phyloP scores from a whole-genome alignment of 768 basidiomycete species.

The Royoungia palumana region DNA sequence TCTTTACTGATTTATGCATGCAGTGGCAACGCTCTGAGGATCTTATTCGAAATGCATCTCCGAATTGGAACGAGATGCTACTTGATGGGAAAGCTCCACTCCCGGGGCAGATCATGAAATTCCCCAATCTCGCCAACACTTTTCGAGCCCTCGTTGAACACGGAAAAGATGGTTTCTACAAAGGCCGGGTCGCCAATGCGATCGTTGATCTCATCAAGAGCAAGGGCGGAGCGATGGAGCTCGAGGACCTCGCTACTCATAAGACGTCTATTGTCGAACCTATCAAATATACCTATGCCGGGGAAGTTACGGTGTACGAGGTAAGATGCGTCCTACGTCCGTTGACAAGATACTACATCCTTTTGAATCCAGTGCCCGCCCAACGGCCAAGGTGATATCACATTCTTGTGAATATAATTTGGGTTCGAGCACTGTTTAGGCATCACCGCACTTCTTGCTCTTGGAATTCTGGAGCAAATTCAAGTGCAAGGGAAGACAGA shows the following conservation, averaged over 20 bases:
- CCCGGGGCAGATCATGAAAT: conserved; percentile 78
- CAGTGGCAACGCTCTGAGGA: conserved; percentile 54
- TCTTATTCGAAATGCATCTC: conserved; percentile 78
- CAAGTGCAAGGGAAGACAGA: conserved; percentile 69
- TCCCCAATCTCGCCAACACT: conserved; percentile 80
- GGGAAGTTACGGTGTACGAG: conserved; percentile 89
- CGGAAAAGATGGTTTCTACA: conserved; percentile 93
- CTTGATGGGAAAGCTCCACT: conserved; percentile 79
- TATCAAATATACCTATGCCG: conserved; percentile 84
- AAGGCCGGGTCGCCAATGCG: conserved; percentile 83
- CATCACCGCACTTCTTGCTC: conserved; percentile 88
- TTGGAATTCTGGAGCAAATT: conserved; percentile 88
- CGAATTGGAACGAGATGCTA: conserved; percentile 83
- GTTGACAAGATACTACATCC: background rate
- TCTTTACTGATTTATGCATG: conserved; percentile 4
- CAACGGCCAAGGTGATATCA: conserved; percentile 77
- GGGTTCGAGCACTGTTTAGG: conserved; percentile 35
- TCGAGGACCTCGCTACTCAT: conserved; percentile 90
- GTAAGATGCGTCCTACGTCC: conserved; percentile 37
- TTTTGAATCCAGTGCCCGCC: conserved; percentile 71
- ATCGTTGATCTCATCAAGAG: conserved; percentile 83
- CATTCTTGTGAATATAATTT: background rate
- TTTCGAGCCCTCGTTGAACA: conserved; percentile 76
- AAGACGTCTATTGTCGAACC: conserved; percentile 79
- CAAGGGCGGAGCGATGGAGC: conserved; percentile 89